Evolutionary conservation across 208 protist species (phyloP), one percentile per base, ranked within the genome.

Genomic region (Leishmania mexicana): DNA sequence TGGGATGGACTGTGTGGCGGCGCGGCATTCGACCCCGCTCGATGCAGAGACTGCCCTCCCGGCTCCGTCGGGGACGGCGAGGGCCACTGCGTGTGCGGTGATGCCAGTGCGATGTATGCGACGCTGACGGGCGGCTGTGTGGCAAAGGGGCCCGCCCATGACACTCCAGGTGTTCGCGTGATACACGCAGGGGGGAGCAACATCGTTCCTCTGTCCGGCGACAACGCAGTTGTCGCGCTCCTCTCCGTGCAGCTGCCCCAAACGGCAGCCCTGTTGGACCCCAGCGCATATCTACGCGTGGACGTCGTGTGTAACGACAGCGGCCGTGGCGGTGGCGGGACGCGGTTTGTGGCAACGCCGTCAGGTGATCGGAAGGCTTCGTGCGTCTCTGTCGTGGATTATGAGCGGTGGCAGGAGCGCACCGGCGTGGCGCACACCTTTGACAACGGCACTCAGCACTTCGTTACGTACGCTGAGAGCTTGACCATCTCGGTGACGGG

Each of bases 71-170:
- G 79, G 17, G 80, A 83, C 54, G 77, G 79, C 45, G 84, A 87
- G 64, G 84, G 84, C 8, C 64, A 87, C 79, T 87, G 84, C 84
- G 84, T 80, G 45, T 87, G 84, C 76, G 79, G 79, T 62, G 71
- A 87, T 64, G 67, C 76, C 72, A 79, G 47, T 10, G 53, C 45
- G 58, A 60, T 65, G 60, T 87, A 87, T 75, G 42, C 57, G 11
- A 80, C 78, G 73, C 68, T 80, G 71, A 83, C 79, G 72, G 72
- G 57, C 35, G 84, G 84, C 7, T 87, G 84, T 47, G 21, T 81
- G 49, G 24, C 31, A 65, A 80, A 81, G 58, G 84, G 76, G 28
- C 57, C 76, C 3, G 72, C 79, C 19, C 76, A 78, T 51, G 75
- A 78, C 78, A 47, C 47, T 0, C 75, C 84, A 0, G 78, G 70